Base-by-base conservation (phyloP, 2,329 filamentous ascomycete species). In the Phialophora tarda region DNA sequence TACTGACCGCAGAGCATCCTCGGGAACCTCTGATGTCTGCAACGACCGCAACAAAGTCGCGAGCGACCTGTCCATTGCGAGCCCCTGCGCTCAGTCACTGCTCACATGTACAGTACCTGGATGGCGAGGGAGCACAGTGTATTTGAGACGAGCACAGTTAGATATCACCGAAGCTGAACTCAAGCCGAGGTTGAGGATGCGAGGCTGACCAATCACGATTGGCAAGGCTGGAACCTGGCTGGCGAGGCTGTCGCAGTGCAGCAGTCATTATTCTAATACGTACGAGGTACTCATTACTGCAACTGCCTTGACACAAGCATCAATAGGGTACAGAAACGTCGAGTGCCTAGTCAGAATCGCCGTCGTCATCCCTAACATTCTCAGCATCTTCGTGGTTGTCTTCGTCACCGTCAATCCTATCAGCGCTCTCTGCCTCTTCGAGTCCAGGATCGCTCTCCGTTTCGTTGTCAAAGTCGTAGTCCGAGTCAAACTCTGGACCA, bases 21-120 rank as follows among this genome's bases (percentile, higher is more conserved):
- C 82, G 66, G 85, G 82, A 58, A 83, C 81, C 2, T 85, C 82
- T 55, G 84, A 83, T 6, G 83, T 83, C 74, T 88, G 86, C 47
- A 89, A 78, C 34, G 86, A 86, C 69, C 86, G 81, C 71, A 89
- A 75, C 23, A 89, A 79, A 48, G 85, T 86, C 59, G 84, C 83
- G 34, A 89, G 75, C 54, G 88, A 84, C 71, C 86, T 82, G 77
- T 89, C 86, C 68, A 84, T 85, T 11, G 28, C 28, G 48, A 8
- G 48, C 38, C 17, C 48, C 11, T 17, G 48, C 23, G 23, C 48
- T 51, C 21, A 51, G 17, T 30, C n/a, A 23, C 6, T 34, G 38
- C 51, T 89, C 89, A 76, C 21, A 34, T 11, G 26, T 2, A 7
- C 28, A 17, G 51, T 10, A 24, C 23, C 11, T 12, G 44, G n/a